Evolutionary conservation across 345 rosid genomes (phyloP).

Genomic region (Geranium rotundifolium): DNA sequence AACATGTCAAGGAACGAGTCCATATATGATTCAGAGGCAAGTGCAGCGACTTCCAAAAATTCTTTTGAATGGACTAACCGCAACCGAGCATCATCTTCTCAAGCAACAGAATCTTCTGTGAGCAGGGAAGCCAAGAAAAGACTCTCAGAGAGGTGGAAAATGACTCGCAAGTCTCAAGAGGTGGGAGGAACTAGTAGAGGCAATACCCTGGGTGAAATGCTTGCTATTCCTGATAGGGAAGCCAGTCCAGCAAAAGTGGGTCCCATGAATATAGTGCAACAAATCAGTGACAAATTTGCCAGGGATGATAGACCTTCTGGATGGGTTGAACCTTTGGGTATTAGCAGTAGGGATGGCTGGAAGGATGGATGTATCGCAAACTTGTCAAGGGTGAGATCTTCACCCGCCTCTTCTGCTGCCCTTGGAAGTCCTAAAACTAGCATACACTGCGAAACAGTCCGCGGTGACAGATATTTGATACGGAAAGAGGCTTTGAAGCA

Average conservation of each 20-base stretch:
- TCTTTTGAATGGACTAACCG: constrained; percentile 28
- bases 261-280: constrained; percentile 20
- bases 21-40: constrained; percentile 50
- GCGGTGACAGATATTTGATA: constrained; percentile 30
- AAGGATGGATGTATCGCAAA: constrained; percentile 43
- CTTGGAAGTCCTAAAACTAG: constrained; percentile 33
- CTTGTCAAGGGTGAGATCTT: constrained; percentile 59
- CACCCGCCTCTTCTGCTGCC: constrained; percentile 42
- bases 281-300: constrained; percentile 20
- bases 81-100: constrained; percentile 31
- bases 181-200: constrained; percentile 40
- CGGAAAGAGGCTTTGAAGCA: constrained; percentile 33
- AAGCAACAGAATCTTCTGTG: constrained; percentile 55
- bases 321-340: constrained; percentile 61
- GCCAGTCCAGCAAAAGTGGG: constrained; percentile 31
- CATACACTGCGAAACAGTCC: constrained; percentile 24
- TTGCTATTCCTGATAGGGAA: constrained; percentile 54
- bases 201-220: constrained; percentile 90
- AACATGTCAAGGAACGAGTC: constrained; percentile 58
- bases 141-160: constrained; percentile 93
- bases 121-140: constrained; percentile 84
- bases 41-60: constrained; percentile 31
- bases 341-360: constrained; percentile 97
- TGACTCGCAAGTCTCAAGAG: constrained; percentile 56
- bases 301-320: constrained; percentile 15